Conservation (phyloP, 345 rosid genomes). For the Eucalyptus leucophloia region DNA sequence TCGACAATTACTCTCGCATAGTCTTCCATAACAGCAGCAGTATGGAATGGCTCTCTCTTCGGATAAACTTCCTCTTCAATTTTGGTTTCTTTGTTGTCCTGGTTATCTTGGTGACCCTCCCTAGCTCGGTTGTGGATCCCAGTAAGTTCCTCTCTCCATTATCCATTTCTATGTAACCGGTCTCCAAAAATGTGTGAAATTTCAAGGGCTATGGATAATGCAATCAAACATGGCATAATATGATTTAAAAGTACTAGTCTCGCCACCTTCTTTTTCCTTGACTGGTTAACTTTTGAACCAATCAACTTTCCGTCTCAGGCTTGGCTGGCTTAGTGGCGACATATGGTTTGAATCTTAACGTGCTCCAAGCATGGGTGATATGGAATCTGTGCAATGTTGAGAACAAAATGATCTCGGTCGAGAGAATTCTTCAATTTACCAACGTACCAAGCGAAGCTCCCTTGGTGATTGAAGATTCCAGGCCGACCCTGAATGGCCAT, state of each 20-base stretch:
- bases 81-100: constrained; percentile 69
- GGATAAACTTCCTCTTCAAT: constrained; percentile 77
- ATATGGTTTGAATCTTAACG: constrained; percentile 54
- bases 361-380: constrained; percentile 72
- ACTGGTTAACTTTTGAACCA: background rate
- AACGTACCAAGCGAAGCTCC: constrained; percentile 48
- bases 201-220: background rate
- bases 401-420: constrained; percentile 76
- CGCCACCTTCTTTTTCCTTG: background rate
- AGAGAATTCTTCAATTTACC: constrained; percentile 56
- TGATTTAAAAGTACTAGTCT: background rate
- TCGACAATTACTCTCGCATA: constrained; percentile 52
- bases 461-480: constrained; percentile 15
- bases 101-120: constrained; percentile 58
- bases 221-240: background rate
- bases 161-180: background rate
- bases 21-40: constrained; percentile 62
- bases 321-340: constrained; percentile 58
- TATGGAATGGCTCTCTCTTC: constrained; percentile 82
- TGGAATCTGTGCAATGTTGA: constrained; percentile 72
- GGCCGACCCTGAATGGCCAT: constrained; percentile 49
- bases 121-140: constrained; percentile 53
- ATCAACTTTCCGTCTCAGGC: constrained; percentile 16
- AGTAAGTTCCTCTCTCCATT: constrained; percentile 26
- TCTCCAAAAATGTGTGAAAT: background rate